These are phyloP conservation scores for Paramecium bursaria DNA, from an alignment of 73 alveolate genomes.

Conservation along the genomic window DNA sequence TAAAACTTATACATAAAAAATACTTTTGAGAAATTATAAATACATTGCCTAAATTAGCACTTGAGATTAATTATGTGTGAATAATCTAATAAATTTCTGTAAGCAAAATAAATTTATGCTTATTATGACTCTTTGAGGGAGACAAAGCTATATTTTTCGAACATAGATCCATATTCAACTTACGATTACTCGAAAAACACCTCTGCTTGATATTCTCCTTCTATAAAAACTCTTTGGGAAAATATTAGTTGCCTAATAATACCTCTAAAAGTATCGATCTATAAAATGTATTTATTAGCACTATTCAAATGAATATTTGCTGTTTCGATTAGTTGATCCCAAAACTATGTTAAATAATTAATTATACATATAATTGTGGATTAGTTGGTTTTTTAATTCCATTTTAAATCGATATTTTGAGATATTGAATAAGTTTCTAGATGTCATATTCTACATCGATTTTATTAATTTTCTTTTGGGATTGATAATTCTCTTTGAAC, in stretches of 20 bases:
- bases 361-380: conserved; percentile 17
- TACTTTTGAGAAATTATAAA: conserved; percentile 42
- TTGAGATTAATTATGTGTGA: conserved; percentile 27
- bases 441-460: neutral
- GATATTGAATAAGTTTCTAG: neutral
- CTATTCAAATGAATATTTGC: conserved; percentile 14
- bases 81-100: neutral
- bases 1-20: neutral
- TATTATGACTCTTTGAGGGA: conserved; percentile 56
- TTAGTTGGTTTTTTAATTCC: conserved; percentile 6
- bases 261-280: conserved; percentile 42
- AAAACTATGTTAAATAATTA: conserved; percentile 1
- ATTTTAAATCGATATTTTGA: neutral
- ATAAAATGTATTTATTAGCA: conserved; percentile 27
- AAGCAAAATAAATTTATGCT: conserved; percentile 37
- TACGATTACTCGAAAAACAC: conserved; percentile 38
- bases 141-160: conserved; percentile 42
- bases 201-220: conserved; percentile 39
- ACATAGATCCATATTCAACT: conserved; percentile 61
- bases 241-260: conserved; percentile 20
- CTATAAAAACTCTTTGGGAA: conserved; percentile 1
- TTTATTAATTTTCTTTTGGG: neutral
- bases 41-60: conserved; percentile 40
- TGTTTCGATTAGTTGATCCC: conserved; percentile 23
- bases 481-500: neutral